Evolutionary conservation across 305 asterid species (phyloP).

Genomic region (Rubia peregrina): DNA sequence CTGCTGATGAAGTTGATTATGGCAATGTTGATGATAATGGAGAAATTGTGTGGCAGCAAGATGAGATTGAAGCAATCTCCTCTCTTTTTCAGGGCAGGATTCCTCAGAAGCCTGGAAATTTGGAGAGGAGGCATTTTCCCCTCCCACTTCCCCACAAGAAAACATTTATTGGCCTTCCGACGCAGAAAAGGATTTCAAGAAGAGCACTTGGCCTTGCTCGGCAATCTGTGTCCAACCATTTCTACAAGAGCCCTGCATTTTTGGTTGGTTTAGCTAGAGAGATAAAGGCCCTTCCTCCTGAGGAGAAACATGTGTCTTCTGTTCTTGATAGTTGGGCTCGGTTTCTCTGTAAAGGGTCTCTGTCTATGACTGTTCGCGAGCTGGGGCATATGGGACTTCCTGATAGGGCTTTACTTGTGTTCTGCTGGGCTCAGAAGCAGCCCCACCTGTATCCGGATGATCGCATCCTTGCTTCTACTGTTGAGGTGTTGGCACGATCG

Average conservation of each 20-base stretch:
- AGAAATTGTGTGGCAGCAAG: conserved; percentile 49
- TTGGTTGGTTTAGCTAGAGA: conserved; percentile 78
- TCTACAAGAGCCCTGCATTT: conserved; percentile 79
- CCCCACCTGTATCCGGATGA: conserved; percentile 79
- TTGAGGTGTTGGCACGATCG: conserved; percentile 72
- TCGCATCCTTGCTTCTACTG: conserved; percentile 74
- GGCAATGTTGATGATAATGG: conserved; percentile 15
- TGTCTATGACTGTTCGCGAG: conserved; percentile 74
- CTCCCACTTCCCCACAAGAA: conserved; percentile 68
- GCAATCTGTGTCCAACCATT: conserved; percentile 48
- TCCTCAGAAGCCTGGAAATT: conserved; percentile 78
- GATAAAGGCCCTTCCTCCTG: conserved; percentile 46
- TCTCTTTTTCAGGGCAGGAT: conserved; percentile 78
- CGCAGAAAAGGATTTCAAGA: conserved; percentile 44
- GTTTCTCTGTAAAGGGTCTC: conserved; percentile 80
- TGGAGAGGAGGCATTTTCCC: conserved; percentile 56
- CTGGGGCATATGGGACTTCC: conserved; percentile 85
- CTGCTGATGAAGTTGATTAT: conserved; percentile 17
- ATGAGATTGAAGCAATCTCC: conserved; percentile 82
- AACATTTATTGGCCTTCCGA: conserved; percentile 66
- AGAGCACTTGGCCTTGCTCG: conserved; percentile 31
- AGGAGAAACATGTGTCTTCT: conserved; percentile 49
- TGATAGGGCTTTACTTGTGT: conserved; percentile 59
- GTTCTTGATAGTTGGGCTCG: conserved; percentile 64
- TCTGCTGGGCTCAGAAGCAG: conserved; percentile 73